Evolutionary conservation across 805 yeast genomes (phyloP).

Genomic region (Ogataea neopini): DNA sequence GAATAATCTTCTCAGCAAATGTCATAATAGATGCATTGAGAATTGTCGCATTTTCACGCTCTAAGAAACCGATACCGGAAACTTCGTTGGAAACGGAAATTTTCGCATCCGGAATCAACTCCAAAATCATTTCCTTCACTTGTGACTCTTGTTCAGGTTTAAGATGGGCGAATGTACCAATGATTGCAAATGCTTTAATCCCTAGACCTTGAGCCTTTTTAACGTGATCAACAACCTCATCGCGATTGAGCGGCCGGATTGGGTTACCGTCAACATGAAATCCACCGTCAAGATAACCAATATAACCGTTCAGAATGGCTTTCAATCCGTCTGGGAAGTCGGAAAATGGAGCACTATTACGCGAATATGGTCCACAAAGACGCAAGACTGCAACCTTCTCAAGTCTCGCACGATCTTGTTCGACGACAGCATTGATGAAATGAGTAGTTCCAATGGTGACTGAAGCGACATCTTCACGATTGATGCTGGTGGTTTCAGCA

Average conservation of each 20-base stretch:
- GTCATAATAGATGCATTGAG: conserved; percentile 45
- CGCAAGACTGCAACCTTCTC: conserved; percentile 48
- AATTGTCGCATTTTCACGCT: conserved; percentile 49
- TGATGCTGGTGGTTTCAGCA: conserved; percentile 20
- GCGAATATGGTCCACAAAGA: conserved; percentile 45
- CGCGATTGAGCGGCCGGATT: conserved; percentile 36
- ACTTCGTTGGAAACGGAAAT: conserved; percentile 42
- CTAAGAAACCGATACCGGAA: conserved; percentile 46
- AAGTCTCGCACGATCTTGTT: conserved; percentile 43
- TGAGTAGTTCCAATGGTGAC: conserved; percentile 56
- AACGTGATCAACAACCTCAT: conserved; percentile 16
- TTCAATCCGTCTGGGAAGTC: conserved; percentile 45
- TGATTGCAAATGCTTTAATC: conserved; percentile 40
- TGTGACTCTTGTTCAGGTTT: conserved; percentile 39
- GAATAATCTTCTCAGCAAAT: conserved; percentile 44
- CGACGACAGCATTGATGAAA: conserved; percentile 52
- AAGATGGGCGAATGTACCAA: conserved; percentile 44
- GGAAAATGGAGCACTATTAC: conserved; percentile 41
- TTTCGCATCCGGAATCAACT: conserved; percentile 35
- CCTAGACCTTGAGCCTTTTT: conserved; percentile 35
- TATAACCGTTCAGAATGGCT: conserved; percentile 38
- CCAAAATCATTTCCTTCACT: conserved; percentile 36
- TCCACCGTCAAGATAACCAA: conserved; percentile 43
- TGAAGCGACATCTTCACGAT: conserved; percentile 35
- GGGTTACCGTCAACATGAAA: conserved; percentile 44